phyloP scores from a whole-genome alignment of 2,329 filamentous ascomycete genomes.

The Cercospora brassicicola region DNA sequence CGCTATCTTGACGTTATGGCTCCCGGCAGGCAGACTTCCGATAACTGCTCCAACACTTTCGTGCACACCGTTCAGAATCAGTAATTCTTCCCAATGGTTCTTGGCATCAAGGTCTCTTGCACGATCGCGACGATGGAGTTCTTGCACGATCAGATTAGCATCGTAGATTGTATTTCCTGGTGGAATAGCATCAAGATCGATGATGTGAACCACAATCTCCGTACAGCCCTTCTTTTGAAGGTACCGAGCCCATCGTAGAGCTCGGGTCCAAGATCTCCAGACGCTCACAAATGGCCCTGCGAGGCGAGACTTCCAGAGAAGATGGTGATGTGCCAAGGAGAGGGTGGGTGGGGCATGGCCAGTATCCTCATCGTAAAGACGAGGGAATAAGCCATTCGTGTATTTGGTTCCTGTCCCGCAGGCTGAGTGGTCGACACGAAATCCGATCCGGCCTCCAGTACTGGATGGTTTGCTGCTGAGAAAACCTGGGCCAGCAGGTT shows the following conservation, averaged over 20 bases:
- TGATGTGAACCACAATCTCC: constrained; percentile 3
- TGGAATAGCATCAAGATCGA: constrained; percentile 5
- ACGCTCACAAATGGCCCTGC: constrained; percentile 11
- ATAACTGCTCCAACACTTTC: not conserved
- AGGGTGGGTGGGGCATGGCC: not conserved
- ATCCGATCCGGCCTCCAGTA: not conserved
- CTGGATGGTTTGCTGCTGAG: not conserved
- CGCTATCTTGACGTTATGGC: not conserved
- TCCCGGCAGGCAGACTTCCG: constrained; percentile 3
- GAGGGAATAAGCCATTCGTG: constrained; percentile 7
- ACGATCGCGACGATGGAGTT: not conserved
- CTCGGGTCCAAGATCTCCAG: constrained; percentile 11
- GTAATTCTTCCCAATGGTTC: constrained; percentile 9
- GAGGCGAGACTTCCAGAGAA: constrained; percentile 13
- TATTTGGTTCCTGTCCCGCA: not conserved
- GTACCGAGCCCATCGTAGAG: constrained; percentile 11
- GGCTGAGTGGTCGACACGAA: not conserved
- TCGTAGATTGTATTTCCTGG: not conserved
- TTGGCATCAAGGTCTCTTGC: not conserved
- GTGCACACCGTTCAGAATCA: constrained; percentile 2
- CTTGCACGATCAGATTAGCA: not conserved
- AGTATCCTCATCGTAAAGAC: not conserved
- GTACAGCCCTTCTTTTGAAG: not conserved
- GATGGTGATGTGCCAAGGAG: constrained; percentile 7
- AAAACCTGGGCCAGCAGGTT: constrained; percentile 8